Percentiles rank a stretch among this genome's conserved stretches.
phyloP scores from a whole-genome alignment of 345 rosid species.

The Brassica juncea region DNA sequence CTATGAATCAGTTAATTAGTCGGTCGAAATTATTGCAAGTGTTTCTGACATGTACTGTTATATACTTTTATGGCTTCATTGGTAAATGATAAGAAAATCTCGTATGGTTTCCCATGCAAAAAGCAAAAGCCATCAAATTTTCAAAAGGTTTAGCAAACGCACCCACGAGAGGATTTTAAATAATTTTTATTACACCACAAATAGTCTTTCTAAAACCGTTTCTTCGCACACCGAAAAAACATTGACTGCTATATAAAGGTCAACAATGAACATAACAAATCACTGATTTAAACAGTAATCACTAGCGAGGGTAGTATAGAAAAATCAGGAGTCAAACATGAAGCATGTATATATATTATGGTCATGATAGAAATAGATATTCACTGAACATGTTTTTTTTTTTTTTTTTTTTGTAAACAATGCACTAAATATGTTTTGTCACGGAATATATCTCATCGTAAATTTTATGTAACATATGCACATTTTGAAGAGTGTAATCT shows the following conservation, averaged over 20 bases:
- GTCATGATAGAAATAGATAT: background rate
- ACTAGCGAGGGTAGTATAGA: background rate
- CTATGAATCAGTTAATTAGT: background rate
- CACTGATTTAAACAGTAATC: background rate
- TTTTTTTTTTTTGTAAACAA: too few species aligned
- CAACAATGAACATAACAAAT: background rate
- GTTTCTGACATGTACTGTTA: conserved; percentile 5
- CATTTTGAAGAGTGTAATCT: background rate
- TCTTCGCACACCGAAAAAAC: background rate
- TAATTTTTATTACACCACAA: background rate
- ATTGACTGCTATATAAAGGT: background rate
- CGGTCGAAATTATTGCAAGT: background rate
- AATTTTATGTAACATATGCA: background rate
- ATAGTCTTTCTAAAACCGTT: background rate
- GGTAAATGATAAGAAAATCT: conserved; percentile 20
- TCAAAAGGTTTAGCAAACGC: background rate
- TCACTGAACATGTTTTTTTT: background rate
- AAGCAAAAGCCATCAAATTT: background rate
- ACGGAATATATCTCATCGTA: background rate
- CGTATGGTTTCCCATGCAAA: conserved; percentile 3
- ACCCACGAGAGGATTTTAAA: background rate
- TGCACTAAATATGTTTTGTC: background rate
- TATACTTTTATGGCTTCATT: background rate
- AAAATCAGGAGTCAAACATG: background rate
- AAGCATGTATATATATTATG: background rate